Conservation (phyloP, 23 red algal species). For the Gracilariopsis chorda region DNA sequence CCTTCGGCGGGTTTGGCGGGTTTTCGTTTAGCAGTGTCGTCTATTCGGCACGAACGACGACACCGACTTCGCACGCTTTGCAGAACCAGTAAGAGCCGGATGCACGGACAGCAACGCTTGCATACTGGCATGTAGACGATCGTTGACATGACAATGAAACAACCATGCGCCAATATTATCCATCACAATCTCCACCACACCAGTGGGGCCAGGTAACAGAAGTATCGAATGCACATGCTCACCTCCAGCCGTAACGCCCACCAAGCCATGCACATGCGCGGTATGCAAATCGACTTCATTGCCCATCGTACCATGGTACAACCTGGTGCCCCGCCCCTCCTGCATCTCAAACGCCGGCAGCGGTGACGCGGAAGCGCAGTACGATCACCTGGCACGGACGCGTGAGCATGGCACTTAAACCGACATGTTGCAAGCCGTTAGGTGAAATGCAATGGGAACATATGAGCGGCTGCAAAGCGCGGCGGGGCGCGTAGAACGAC, state of each 20-base stretch:
- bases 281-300: slow-evolving; percentile 55
- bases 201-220: slow-evolving; percentile 24
- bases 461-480: background rate
- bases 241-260: slow-evolving; percentile 7
- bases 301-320: slow-evolving; percentile 4
- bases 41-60: background rate
- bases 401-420: background rate
- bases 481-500: slow-evolving; percentile 7
- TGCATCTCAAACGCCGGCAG: background rate
- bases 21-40: no score
- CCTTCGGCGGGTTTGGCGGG: no score
- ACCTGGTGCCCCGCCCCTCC: background rate
- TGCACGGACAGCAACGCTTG: slow-evolving; percentile 7
- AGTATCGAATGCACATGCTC: slow-evolving; percentile 4
- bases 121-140: slow-evolving; percentile 41
- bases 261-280: slow-evolving; percentile 35
- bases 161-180: slow-evolving; percentile 33
- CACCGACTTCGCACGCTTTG: no score
- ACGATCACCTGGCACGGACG: background rate
- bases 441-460: background rate
- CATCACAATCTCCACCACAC: background rate
- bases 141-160: slow-evolving; percentile 45
- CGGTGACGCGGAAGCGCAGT: background rate
- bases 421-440: background rate
- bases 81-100: background rate